Evolutionary conservation across 306 rosid genomes (phyloP), one percentile per base, ranked within the genome.

Genomic region (Medicago arabica): DNA sequence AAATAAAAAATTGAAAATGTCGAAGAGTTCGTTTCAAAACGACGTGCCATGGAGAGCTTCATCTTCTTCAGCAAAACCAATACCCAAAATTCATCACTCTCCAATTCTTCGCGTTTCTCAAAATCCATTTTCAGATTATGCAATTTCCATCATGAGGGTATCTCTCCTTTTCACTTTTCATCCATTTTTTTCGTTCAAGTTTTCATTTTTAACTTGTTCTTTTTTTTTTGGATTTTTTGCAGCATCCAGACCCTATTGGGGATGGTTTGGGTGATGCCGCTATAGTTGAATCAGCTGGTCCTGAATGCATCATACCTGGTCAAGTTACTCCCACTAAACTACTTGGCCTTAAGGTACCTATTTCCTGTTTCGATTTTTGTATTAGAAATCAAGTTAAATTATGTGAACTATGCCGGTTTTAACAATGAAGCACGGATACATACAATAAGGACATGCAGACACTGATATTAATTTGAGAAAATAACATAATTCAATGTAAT

Each of bases 281-380:
- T 57, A 76, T 92, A 9, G 90, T 92, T 28, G 97, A 95, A 86
- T 83, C 97, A 0, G 97, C 99, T 11, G 99, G 99, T 15, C 97
- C 97, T 61, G 99, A 95, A 4, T 95, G 99, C 65, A 78, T 90
- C 57, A 92, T 95, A 34, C 99, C 99, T 0, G 99, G 99, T 34
- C 96, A 90, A 73, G 60, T 53, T 11, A 31, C 80, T 21, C 99
- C 98, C 47, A 2, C 92, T 80, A 86, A 78, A 70, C 21, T 92
- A 54, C 97, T 95, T 71, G 98, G 98, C 53, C 78, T 95, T 40
- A 92, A 92, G 98, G 98, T 93, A 38, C 15, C 63, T 57, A 4
- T 65, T 39, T 15, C 9, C 7, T 54, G 18, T 25, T 21, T 3
- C 74, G n/a, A 2, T 0, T 80, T 13, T 80, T 66, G 2, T 78